Evolutionary conservation across 306 rosid genomes (phyloP), one percentile per base, ranked within the genome.

Genomic region (Acmispon strigosus): DNA sequence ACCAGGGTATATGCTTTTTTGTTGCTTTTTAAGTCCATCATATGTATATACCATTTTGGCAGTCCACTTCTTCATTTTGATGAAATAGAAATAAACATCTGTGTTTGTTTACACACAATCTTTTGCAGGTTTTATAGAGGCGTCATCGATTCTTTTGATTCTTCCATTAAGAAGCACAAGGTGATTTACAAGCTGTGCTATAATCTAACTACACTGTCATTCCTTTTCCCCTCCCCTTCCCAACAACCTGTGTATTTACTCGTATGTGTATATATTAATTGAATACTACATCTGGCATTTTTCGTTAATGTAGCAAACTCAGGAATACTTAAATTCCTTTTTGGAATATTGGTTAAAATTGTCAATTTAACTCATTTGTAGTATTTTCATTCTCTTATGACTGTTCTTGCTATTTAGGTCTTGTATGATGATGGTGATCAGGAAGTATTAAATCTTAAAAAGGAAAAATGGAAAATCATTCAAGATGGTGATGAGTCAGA

Each of bases 51-150:
- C 54, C 27, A 16, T 62, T 69, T 66, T 24, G 39, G 8, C 17
- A 6, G 61, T 39, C 16, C 71, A 13, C 36, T 14, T 44, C 17
- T 56, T 18, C 43, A 10, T 19, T 54, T 10, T 54, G 22, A 59
- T 65, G 37, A 5, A 70, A 22, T 44, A 36, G 8, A n/a, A 20
- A 20, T 50, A n/a, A n/a, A n/a, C n/a, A 37, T 62, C 44, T 58
- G 52, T 56, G 62, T 14, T 63, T 44, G 14, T 62, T 70, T 11
- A 59, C 57, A 60, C 59, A 60, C 55, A 20, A 20, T 36, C 18
- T 64, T 77, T 69, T 83, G 32, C 87, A 94, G 97, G 97, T 94
- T 48, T 77, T 87, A 91, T 81, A 54, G 61, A 56, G 95, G 98
- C 39, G 65, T 83, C 60, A 44, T 94, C 2, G 80, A 77, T 11